Base-by-base conservation (phyloP, 2,329 filamentous ascomycete species). In the Teratosphaeriaceae sp. region DNA sequence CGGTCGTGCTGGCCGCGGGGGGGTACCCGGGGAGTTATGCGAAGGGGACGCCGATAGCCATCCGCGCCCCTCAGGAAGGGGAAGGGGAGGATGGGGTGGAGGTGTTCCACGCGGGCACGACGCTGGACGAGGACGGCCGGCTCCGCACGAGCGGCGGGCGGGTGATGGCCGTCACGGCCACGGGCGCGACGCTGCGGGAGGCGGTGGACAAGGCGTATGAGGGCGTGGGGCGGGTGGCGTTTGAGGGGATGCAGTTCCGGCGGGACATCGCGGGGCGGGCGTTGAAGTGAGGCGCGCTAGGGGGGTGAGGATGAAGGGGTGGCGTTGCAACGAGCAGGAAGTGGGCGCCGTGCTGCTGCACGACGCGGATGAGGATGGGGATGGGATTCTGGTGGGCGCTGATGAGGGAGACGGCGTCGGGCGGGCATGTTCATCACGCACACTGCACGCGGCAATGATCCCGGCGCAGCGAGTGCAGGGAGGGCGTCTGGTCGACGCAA, bases 61-160 rank as follows among this genome's bases (percentile, higher is more conserved):
- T 84, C 33, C 45, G 38, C 29, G 69, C 72, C 68, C 33, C 70
- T 65, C 52, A 84, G 76, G 62, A 65, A n/a, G n/a, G n/a, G n/a
- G n/a, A n/a, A n/a, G n/a, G n/a, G 11, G 50, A 63, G 27, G 65
- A 67, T 47, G 60, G 59, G 11, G 83, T 78, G 49, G 80, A 84
- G 49, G 79, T 96, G 49, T 98, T 98, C 78, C 92, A 98, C 61
- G 92, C 92, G 3, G 92, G 92, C 21, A 98, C 92, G 2, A 75
- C 75, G 27, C 63, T 87, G 13, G 70, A 76, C 7, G 69, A 71
- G 16, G 75, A 79, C 26, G 71, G 68, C 15, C 72, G 80, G 49
- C 72, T 97, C 16, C 75, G 81, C 58, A 90, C 88, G 0, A 77
- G 84, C 0, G 92, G 92, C 36, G 92, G 92, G 1, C 82, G 92